These are phyloP conservation scores for Serendipita indica DNA, from an alignment of 768 basidiomycete genomes.

Conservation along the genomic window DNA sequence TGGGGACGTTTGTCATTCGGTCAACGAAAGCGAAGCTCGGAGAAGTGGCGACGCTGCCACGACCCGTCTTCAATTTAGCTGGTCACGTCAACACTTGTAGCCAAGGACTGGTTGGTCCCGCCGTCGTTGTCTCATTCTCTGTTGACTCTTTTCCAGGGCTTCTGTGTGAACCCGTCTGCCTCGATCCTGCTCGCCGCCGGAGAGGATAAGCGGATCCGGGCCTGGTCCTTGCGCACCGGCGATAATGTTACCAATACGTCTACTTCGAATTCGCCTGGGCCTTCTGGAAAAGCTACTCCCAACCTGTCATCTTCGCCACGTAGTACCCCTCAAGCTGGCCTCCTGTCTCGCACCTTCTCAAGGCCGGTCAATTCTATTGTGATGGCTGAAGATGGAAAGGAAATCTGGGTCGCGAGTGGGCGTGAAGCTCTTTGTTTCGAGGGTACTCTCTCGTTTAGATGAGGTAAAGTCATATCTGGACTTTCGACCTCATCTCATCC, in stretches of 20 bases:
- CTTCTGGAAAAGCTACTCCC: neutral
- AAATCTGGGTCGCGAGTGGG: conserved; percentile 5
- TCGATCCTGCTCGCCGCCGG: neutral
- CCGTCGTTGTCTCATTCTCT: neutral
- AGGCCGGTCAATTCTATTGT: neutral
- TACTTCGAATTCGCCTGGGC: neutral
- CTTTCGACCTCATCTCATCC: too few species aligned
- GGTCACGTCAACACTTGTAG: neutral
- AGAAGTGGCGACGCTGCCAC: neutral
- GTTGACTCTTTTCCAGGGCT: neutral
- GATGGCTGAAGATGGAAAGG: neutral
- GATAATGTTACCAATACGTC: neutral
- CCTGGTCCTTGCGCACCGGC: neutral
- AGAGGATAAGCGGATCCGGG: neutral
- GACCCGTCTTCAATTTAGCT: neutral
- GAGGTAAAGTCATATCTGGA: too few species aligned
- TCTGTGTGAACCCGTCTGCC: neutral
- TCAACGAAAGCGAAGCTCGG: too few species aligned
- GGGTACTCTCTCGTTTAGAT: too few species aligned
- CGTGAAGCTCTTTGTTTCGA: neutral
- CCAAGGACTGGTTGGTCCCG: neutral
- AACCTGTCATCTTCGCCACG: too few species aligned
- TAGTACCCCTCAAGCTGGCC: neutral
- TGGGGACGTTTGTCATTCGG: too few species aligned
- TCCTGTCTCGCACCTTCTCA: neutral